phyloP scores from a whole-genome alignment of 768 basidiomycete species.

The Hypholoma fasciculare region DNA sequence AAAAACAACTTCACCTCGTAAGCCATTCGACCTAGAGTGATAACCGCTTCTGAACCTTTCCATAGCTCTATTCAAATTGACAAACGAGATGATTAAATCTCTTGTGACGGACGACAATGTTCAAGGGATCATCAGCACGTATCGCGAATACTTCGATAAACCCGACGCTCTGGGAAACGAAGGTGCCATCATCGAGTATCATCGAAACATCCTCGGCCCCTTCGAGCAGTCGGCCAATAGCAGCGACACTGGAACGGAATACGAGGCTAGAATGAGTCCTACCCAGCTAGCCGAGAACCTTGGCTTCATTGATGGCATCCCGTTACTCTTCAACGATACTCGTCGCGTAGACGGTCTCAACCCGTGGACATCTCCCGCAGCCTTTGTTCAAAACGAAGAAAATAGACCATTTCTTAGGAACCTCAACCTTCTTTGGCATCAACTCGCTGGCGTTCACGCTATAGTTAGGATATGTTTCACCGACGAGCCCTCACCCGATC shows the following conservation, averaged over 20 bases:
- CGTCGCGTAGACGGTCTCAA: constrained; percentile 18
- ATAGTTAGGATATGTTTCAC: constrained; percentile 16
- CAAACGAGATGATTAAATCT: constrained; percentile 4
- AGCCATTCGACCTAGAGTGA: neutral
- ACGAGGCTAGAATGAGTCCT: constrained; percentile 13
- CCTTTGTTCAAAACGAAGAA: neutral
- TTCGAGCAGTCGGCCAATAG: constrained; percentile 1
- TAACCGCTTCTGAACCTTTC: neutral
- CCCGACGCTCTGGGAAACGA: neutral
- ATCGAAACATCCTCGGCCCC: neutral
- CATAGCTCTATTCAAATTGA: neutral
- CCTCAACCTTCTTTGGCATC: constrained; percentile 24
- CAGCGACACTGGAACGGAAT: constrained; percentile 21
- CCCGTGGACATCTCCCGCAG: constrained; percentile 15
- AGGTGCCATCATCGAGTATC: neutral
- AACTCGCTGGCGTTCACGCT: constrained; percentile 21
- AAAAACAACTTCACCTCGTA: neutral
- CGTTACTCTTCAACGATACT: constrained; percentile 20
- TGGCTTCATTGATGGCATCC: constrained; percentile 17
- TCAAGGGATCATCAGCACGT: constrained; percentile 14
- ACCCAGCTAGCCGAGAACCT: constrained; percentile 10
- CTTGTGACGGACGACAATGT: constrained; percentile 20
- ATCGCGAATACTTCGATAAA: constrained; percentile 17
- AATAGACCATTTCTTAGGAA: neutral
- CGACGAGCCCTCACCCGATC: neutral